Evolutionary conservation across 352 stramenopile species (phyloP).

Genomic region (Phytophthora hybrid): DNA sequence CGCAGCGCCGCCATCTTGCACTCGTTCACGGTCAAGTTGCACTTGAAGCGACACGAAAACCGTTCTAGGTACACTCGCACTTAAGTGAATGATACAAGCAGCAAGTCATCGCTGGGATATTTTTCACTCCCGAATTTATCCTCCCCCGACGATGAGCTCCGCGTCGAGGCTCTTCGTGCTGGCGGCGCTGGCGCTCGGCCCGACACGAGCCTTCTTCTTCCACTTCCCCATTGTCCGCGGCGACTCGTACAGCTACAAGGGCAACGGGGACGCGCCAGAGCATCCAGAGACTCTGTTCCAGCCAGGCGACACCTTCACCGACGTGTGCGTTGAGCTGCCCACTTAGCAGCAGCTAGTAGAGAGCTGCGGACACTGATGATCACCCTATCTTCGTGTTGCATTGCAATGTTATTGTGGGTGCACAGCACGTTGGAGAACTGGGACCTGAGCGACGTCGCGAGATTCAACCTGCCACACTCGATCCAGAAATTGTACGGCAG

Average conservation of each 20-base stretch:
- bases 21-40: conserved; percentile 5
- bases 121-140: conserved; percentile 2
- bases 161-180: conserved; percentile 13
- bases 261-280: conserved; percentile 56
- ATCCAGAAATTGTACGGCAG: conserved; percentile 58
- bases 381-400: background rate
- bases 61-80: conserved; percentile 14
- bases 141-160: background rate
- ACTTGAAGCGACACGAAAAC: background rate
- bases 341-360: background rate
- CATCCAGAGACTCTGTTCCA: conserved; percentile 52
- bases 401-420: background rate
- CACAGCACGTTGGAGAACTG: conserved; percentile 69
- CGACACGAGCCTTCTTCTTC: conserved; percentile 50
- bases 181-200: conserved; percentile 13
- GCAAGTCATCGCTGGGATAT: background rate
- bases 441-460: conserved; percentile 50
- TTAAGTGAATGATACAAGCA: conserved; percentile 5
- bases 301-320: conserved; percentile 54
- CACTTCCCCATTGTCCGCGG: conserved; percentile 51
- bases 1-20: conserved; percentile 4
- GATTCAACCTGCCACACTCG: conserved; percentile 58
- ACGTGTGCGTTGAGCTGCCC: conserved; percentile 44
- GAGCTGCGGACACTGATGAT: background rate
- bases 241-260: conserved; percentile 61